These are phyloP conservation scores for Pichia sp. DNA, from an alignment of 1,139 yeast species.

Conservation along the genomic window DNA sequence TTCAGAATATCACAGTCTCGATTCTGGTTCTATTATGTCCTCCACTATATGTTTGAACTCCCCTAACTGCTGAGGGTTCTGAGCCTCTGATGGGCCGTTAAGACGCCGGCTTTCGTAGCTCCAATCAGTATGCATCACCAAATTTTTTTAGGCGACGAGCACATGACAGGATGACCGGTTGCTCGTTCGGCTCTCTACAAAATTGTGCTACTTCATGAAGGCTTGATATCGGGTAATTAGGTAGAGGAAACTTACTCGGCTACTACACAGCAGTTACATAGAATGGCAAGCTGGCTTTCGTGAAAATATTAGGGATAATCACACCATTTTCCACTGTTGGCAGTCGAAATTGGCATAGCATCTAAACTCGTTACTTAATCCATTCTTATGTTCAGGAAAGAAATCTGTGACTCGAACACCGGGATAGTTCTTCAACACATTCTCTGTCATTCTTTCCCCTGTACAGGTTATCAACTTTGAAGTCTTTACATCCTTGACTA, in stretches of 20 bases:
- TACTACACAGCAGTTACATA: background rate
- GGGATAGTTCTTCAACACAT: constrained; percentile 60
- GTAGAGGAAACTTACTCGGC: background rate
- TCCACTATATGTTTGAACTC: no score
- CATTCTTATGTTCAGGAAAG: constrained; percentile 77
- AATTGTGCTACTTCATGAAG: background rate
- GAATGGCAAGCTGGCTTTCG: background rate
- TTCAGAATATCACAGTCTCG: background rate
- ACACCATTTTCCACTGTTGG: constrained; percentile 38
- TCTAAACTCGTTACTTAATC: constrained; percentile 80
- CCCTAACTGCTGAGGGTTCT: background rate
- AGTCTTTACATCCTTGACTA: constrained; percentile 43
- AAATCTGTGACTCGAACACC: constrained; percentile 61
- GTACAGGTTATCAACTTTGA: constrained; percentile 68
- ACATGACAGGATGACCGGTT: background rate
- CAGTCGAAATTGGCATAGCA: constrained; percentile 79
- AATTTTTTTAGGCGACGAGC: constrained; percentile 1
- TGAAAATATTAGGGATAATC: background rate
- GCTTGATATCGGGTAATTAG: background rate
- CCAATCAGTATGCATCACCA: background rate
- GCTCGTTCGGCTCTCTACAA: background rate
- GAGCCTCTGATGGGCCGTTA: background rate
- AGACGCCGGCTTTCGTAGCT: background rate
- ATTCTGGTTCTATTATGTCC: no score
- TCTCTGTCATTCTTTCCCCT: constrained; percentile 77